Base-by-base conservation (phyloP, 169 alveolate species). In the Plasmodium vinckei region DNA sequence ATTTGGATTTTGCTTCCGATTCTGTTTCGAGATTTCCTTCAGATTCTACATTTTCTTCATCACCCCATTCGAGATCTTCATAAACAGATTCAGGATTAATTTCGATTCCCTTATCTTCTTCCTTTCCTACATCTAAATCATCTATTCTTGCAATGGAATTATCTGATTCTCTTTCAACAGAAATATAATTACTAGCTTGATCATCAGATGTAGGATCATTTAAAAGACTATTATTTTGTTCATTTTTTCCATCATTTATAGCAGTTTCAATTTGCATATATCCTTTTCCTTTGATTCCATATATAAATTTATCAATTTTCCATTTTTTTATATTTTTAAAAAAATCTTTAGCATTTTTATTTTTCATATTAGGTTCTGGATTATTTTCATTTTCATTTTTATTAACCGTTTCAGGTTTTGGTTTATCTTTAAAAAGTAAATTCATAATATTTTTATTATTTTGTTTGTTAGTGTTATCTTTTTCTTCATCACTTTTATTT, bases 401-500 rank as follows among this genome's bases (percentile, higher is more conserved):
- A 5, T 42, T 33, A 19, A n/a, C 17, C 10, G 13, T 57, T 49
- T 77, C 71, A 39, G 0, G 12, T 64, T 77, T 77, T 61, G 47
- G 61, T 64, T 64, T 77, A n/a, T 77, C 88, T 47, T 65, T 65
- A 49, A 77, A 77, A 64, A 77, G 53, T n/a, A 77, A 15, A 51
- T 39, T 77, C 77, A 77, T 77, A 17, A 77, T 77, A 64, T 53
- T 77, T 49, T 49, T 77, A 42, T 73, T 59, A 73, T 42, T 25
- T 25, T 17, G 63, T 15, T 42, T 63, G 63, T 53, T 49, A 12
- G 9, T 49, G 13, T 6, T 2, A 21, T 77, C 75, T 0, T 46
- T 67, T 63, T 75, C 88, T 27, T 77, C 88, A 23, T 77, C 77
- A 13, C 77, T 77, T 64, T 47, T 77, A 19, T 77, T 33, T 15